A percentile compares a stretch with the other conserved stretches of the same genome.
These are phyloP conservation scores for Trichosporon asahii DNA, from an alignment of 1,284 basidiomycete species.

Conservation along the genomic window DNA sequence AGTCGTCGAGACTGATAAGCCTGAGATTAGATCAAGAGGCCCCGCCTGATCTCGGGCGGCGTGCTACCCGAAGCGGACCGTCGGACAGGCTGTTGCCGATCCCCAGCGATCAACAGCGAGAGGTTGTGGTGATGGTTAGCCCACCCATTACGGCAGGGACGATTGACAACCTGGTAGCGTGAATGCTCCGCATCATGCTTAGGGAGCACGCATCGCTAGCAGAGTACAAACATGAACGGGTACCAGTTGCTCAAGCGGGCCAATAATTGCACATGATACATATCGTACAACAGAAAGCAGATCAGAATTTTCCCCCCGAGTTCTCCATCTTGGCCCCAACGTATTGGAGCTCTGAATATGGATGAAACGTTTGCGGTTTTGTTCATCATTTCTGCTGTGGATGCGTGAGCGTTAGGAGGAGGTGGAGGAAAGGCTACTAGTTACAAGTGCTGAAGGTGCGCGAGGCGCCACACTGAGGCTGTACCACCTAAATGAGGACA, in stretches of 20 bases:
- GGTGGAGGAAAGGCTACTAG: neutral
- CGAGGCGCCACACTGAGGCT: neutral
- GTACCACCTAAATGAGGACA: neutral
- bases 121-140: neutral
- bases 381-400: constrained; percentile 6
- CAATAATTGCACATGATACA: neutral
- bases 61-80: neutral
- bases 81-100: neutral
- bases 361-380: constrained; percentile 9
- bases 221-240: too few species aligned
- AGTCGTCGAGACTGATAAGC: neutral
- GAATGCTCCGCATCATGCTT: too few species aligned
- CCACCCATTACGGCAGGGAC: neutral
- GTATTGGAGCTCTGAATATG: constrained; percentile 4
- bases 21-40: neutral
- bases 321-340: constrained; percentile 8
- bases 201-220: too few species aligned
- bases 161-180: too few species aligned
- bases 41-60: neutral
- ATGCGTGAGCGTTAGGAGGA: neutral
- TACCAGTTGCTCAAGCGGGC: neutral
- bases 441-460: neutral
- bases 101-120: neutral
- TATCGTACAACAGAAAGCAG: constrained; percentile 3
- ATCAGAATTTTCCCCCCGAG: constrained; percentile 7